Evolutionary conservation across 345 rosid genomes (phyloP).

Genomic region (Acer yangbiense): DNA sequence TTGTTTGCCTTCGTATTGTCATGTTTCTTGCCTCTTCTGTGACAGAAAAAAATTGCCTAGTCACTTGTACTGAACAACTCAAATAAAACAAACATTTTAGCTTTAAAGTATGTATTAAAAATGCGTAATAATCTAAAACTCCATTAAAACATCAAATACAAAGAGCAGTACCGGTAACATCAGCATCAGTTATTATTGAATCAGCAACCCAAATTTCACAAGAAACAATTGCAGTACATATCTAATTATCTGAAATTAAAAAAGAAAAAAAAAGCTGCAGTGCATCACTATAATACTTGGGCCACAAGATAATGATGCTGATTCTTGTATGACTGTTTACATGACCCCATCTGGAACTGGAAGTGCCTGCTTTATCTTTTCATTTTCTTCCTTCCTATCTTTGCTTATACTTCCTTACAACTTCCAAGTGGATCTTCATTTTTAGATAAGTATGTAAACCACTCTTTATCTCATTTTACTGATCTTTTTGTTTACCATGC

Average conservation of each 20-base stretch:
- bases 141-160: background rate
- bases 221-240: background rate
- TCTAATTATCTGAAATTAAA: background rate
- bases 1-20: constrained; percentile 70
- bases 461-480: background rate
- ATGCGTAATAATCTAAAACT: background rate
- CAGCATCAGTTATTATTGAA: background rate
- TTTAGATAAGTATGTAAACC: background rate
- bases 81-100: background rate
- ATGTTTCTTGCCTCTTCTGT: constrained; percentile 58
- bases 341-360: background rate
- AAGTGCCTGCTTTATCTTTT: background rate
- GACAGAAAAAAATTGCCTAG: constrained; percentile 19
- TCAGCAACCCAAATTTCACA: background rate
- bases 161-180: background rate
- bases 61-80: constrained; percentile 5
- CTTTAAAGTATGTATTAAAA: background rate
- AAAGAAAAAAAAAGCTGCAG: background rate
- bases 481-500: background rate
- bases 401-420: background rate
- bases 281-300: background rate
- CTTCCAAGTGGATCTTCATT: background rate
- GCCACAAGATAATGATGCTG: background rate
- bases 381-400: background rate
- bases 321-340: background rate